A percentile compares a stretch with the other conserved stretches of the same genome.
Evolutionary conservation across 2,329 filamentous ascomycete species (phyloP).

Genomic region (Clarireedia homoeocarpa): DNA sequence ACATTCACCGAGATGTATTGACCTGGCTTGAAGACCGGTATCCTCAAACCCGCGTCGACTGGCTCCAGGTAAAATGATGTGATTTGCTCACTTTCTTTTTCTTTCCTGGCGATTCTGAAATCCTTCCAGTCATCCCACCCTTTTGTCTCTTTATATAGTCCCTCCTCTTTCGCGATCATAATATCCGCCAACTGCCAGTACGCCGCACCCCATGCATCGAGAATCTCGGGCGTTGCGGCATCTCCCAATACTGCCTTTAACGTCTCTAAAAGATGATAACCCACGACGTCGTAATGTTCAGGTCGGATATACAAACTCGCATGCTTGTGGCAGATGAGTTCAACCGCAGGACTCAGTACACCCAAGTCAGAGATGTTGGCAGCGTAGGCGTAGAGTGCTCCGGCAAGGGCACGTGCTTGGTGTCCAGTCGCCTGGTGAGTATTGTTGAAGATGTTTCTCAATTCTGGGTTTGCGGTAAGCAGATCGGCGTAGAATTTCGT

Average conservation of each 20-base stretch:
- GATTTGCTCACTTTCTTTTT: constrained; percentile 53
- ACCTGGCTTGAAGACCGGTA: constrained; percentile 59
- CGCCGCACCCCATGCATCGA: constrained; percentile 63
- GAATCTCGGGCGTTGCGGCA: constrained; percentile 57
- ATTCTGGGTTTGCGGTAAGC: constrained; percentile 52
- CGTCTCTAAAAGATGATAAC: constrained; percentile 57
- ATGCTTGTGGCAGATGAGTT: constrained; percentile 72
- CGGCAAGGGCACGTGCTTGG: constrained; percentile 63
- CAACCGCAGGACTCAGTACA: constrained; percentile 46
- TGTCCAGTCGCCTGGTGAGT: constrained; percentile 60
- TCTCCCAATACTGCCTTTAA: constrained; percentile 61
- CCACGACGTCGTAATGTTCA: constrained; percentile 65
- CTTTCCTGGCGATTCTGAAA: constrained; percentile 51
- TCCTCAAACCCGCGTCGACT: constrained; percentile 42
- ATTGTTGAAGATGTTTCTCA: constrained; percentile 64
- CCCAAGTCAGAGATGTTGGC: constrained; percentile 62
- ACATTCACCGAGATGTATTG: constrained; percentile 65
- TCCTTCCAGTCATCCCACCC: constrained; percentile 42
- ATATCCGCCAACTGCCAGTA: constrained; percentile 65
- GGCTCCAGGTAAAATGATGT: constrained; percentile 65
- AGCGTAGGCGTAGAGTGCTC: constrained; percentile 64
- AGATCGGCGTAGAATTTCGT: constrained; percentile 64
- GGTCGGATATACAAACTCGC: constrained; percentile 61
- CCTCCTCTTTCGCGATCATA: constrained; percentile 57
- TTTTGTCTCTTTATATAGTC: constrained; percentile 47